These are phyloP conservation scores for Penicillium digitatum DNA, from an alignment of 2,329 filamentous ascomycete genomes.

Conservation along the genomic window DNA sequence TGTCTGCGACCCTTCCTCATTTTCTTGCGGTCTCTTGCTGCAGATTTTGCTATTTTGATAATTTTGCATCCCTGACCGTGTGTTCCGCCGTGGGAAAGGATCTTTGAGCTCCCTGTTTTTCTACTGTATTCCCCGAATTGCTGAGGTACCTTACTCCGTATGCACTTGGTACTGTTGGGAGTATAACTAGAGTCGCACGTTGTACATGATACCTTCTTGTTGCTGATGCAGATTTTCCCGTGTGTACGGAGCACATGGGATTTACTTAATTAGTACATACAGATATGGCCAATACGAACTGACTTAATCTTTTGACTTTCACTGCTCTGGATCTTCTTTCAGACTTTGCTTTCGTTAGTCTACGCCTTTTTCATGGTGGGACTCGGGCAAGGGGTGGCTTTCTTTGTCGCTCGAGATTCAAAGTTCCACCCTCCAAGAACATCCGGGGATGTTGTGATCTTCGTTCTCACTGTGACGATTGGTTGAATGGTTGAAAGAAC, in stretches of 20 bases:
- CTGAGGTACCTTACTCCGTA: not conserved
- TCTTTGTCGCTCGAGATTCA: conserved; percentile 2
- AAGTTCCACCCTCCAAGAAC: not conserved
- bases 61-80: conserved; percentile 20
- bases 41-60: conserved; percentile 14
- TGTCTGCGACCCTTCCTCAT: conserved; percentile 11
- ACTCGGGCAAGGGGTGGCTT: not conserved
- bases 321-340: not conserved
- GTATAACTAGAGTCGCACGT: conserved; percentile 34
- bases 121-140: conserved; percentile 23
- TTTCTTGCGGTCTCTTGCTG: conserved; percentile 19
- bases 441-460: too few relatives aligned
- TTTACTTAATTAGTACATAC: conserved; percentile 9
- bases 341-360: not conserved
- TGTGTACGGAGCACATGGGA: conserved; percentile 3
- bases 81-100: conserved; percentile 14
- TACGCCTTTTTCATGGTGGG: not conserved
- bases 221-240: not conserved
- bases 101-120: conserved; percentile 9
- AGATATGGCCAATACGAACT: conserved; percentile 7
- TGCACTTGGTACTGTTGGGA: conserved; percentile 15
- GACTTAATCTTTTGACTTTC: not conserved
- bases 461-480: not conserved
- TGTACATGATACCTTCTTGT: conserved; percentile 36
- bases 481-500: not conserved